Conservation (phyloP, 179 eudicot species). For the Camellia oleifera region DNA sequence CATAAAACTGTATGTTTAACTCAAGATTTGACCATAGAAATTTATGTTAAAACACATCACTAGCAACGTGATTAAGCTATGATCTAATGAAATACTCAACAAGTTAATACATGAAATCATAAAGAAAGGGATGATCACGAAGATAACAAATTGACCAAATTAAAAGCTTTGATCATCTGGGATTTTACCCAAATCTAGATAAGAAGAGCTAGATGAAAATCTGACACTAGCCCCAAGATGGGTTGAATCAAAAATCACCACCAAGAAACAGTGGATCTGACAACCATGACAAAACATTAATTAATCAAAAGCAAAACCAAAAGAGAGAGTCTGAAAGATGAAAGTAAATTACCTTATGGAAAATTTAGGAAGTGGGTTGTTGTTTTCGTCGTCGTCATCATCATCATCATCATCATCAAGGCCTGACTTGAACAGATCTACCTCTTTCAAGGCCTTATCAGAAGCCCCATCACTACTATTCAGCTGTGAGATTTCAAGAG, state of each 20-base stretch:
- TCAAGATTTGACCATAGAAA: too few relatives aligned
- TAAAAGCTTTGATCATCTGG: neutral
- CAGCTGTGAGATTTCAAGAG: slow-evolving; percentile 23
- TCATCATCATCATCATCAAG: slow-evolving; percentile 21
- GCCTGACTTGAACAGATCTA: slow-evolving; percentile 39
- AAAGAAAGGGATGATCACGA: neutral
- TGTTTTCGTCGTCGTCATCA: neutral
- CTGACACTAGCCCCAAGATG: too few relatives aligned
- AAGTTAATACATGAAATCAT: slow-evolving; percentile 11
- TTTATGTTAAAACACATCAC: too few relatives aligned
- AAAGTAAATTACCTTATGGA: slow-evolving; percentile 45
- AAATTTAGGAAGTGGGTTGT: slow-evolving; percentile 40
- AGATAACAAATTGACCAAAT: neutral
- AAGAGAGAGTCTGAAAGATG: neutral
- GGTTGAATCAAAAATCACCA: neutral
- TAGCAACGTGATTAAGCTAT: too few relatives aligned
- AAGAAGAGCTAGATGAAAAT: neutral
- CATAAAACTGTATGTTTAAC: too few relatives aligned
- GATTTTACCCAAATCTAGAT: neutral
- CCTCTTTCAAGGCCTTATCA: slow-evolving; percentile 25
- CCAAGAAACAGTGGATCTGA: slow-evolving; percentile 27
- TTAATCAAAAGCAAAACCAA: slow-evolving; percentile 10
- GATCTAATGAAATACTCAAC: too few relatives aligned
- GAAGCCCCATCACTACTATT: slow-evolving; percentile 31
- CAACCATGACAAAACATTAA: slow-evolving; percentile 9